Conservation (phyloP, 768 basidiomycete species). For the Multifurca ochricompacta region DNA sequence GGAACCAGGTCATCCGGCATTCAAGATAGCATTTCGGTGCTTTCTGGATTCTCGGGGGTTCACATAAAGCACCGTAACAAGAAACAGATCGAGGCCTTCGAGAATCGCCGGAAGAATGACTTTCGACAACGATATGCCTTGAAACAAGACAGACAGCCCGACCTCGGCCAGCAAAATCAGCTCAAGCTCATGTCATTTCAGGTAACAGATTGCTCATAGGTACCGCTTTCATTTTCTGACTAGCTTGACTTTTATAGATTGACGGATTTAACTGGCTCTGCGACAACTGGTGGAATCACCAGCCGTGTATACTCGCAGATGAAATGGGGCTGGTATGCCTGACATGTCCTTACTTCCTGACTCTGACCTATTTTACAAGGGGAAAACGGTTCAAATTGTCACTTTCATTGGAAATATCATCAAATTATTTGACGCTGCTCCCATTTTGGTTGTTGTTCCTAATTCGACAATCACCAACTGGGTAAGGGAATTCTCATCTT, state of each 20-base stretch:
- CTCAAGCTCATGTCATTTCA: slow-evolving; percentile 85
- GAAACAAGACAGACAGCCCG: slow-evolving; percentile 39
- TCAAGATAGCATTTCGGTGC: slow-evolving; percentile 54
- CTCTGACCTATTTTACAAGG: slow-evolving; percentile 35
- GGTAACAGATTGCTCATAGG: slow-evolving; percentile 33
- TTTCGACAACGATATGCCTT: slow-evolving; percentile 39
- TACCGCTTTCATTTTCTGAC: slow-evolving; percentile 2
- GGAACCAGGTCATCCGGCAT: slow-evolving; percentile 55
- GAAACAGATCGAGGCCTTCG: slow-evolving; percentile 37
- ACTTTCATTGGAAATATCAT: slow-evolving; percentile 69
- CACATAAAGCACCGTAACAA: slow-evolving; percentile 44
- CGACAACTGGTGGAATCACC: slow-evolving; percentile 82
- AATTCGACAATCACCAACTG: slow-evolving; percentile 95
- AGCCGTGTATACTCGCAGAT: slow-evolving; percentile 87
- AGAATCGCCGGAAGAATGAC: slow-evolving; percentile 48
- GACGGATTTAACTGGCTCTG: slow-evolving; percentile 81
- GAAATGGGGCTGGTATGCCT: slow-evolving; percentile 84
- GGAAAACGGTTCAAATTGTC: slow-evolving; percentile 89
- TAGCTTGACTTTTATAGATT: slow-evolving; percentile 34
- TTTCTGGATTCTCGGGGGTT: slow-evolving; percentile 60
- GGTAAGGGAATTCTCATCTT: slow-evolving; percentile 89
- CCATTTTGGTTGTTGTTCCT: slow-evolving; percentile 87
- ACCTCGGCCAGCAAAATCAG: slow-evolving; percentile 56
- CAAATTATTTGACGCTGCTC: slow-evolving; percentile 51
- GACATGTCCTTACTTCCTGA: neutral